phyloP scores from a whole-genome alignment of 345 rosid species.

The Dipteronia sinensis region DNA sequence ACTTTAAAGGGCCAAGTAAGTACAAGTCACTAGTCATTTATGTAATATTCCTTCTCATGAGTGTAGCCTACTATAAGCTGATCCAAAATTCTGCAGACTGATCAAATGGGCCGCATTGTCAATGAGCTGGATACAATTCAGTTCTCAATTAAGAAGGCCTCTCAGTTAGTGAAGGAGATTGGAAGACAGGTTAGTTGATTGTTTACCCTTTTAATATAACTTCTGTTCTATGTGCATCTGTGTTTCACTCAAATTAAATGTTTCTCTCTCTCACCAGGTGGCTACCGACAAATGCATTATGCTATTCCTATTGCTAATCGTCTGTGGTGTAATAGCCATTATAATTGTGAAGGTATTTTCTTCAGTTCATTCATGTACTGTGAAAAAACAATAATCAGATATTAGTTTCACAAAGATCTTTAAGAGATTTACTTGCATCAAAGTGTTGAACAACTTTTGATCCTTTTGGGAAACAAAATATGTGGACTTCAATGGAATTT shows the following conservation, averaged over 20 bases:
- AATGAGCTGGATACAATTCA: constrained; percentile 97
- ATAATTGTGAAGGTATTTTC: constrained; percentile 86
- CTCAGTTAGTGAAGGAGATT: constrained; percentile 96
- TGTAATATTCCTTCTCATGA: neutral
- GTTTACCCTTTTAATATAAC: constrained; percentile 4
- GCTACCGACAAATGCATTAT: constrained; percentile 99
- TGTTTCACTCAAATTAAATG: constrained; percentile 8
- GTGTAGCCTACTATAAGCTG: constrained; percentile 9
- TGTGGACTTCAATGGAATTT: neutral
- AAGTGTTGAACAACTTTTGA: neutral
- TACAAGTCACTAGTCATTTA: constrained; percentile 4
- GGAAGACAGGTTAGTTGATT: constrained; percentile 83
- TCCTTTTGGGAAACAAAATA: neutral
- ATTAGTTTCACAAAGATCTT: neutral
- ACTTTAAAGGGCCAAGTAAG: constrained; percentile 94
- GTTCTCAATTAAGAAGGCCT: constrained; percentile 96
- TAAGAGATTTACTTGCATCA: neutral
- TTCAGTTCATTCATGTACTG: neutral
- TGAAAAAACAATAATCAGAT: neutral
- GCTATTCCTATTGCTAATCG: constrained; percentile 87
- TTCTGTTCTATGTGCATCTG: neutral
- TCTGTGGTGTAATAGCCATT: constrained; percentile 90
- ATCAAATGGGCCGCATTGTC: constrained; percentile 98
- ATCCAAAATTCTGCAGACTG: constrained; percentile 64
- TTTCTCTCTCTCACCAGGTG: constrained; percentile 53